Evolutionary conservation across 1,284 basidiomycete species (phyloP).

Genomic region (Macrocystidia cucumis): DNA sequence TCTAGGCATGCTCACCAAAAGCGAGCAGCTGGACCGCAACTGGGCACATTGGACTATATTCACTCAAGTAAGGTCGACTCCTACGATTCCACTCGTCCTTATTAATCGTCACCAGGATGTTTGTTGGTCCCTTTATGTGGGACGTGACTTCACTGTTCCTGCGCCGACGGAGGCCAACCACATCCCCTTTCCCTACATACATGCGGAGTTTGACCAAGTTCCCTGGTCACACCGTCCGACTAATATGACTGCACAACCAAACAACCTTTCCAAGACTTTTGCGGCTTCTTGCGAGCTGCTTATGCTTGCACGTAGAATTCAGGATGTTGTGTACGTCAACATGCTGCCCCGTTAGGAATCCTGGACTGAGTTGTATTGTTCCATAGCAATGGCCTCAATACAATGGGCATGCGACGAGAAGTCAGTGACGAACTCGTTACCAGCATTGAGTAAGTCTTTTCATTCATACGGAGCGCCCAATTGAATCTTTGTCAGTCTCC

Average conservation of each 20-base stretch:
- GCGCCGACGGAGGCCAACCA: slow-evolving; percentile 24
- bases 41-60: slow-evolving; percentile 51
- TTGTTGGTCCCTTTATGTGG: slow-evolving; percentile 52
- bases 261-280: slow-evolving; percentile 42
- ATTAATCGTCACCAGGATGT: slow-evolving; percentile 30
- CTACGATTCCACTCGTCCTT: neutral
- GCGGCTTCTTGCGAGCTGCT: slow-evolving; percentile 44
- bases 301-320: slow-evolving; percentile 44
- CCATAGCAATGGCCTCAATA: slow-evolving; percentile 34
- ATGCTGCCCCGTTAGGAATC: neutral
- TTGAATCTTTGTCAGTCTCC: slow-evolving; percentile 28
- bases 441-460: slow-evolving; percentile 44
- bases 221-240: slow-evolving; percentile 32
- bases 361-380: neutral
- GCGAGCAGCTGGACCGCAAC: slow-evolving; percentile 46
- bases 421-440: slow-evolving; percentile 39
- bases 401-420: slow-evolving; percentile 27
- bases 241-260: slow-evolving; percentile 33
- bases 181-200: slow-evolving; percentile 37
- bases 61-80: slow-evolving; percentile 25
- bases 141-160: slow-evolving; percentile 44
- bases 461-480: neutral
- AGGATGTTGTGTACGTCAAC: slow-evolving; percentile 50
- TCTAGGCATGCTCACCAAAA: slow-evolving; percentile 36
- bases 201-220: slow-evolving; percentile 34